Base-by-base conservation (phyloP, 2,329 filamentous ascomycete species). In the Lasiodiplodia gonubiensis region DNA sequence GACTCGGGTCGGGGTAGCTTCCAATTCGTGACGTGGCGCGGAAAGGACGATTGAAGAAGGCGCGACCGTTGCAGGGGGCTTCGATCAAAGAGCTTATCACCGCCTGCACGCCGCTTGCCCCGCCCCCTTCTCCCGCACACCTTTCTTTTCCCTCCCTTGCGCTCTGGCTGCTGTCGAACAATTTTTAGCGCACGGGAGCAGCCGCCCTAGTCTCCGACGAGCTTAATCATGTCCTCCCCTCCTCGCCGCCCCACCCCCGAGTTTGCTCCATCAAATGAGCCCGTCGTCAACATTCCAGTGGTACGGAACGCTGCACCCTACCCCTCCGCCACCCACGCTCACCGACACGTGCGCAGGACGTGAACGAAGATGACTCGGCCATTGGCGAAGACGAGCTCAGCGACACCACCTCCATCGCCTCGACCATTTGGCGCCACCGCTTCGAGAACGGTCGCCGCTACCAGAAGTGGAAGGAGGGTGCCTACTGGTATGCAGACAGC, bases 391-490 rank as follows among this genome's bases (percentile, higher is more conserved):
- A 72, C 10, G 72, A 73, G 25, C 27, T 73, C 18, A 74, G 71
- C 67, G 74, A 76, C 63, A 75, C 74, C n/a, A 76, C 74, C 6
- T 75, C 74, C 4, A 74, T 77, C 21, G 70, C 74, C 1, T 75
- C 73, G 6, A 74, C 71, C 39, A 77, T 77, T 60, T 71, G 72
- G 70, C 70, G 68, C 33, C 72, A 76, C 59, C 74, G 74, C 48
- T 76, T 72, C 27, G 74, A 69, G 60, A 55, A 69, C 30, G 68
- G 68, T 21, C 48, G 66, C n/a, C 49, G 65, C 70, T 68, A 64
- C 18, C 49, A 59, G 18, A 67, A 63, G 27, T 67, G 49, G 46
- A 37, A 46, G 12, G 54, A 65, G 23, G 54, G 55, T 7, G 51
- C 59, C 12, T 66, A 66, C 8, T 63, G 66, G 53, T 69, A 35